Evolutionary conservation across 352 stramenopile genomes (phyloP), one percentile per base, ranked within the genome.

Genomic region (Aphanomyces euteiches): DNA sequence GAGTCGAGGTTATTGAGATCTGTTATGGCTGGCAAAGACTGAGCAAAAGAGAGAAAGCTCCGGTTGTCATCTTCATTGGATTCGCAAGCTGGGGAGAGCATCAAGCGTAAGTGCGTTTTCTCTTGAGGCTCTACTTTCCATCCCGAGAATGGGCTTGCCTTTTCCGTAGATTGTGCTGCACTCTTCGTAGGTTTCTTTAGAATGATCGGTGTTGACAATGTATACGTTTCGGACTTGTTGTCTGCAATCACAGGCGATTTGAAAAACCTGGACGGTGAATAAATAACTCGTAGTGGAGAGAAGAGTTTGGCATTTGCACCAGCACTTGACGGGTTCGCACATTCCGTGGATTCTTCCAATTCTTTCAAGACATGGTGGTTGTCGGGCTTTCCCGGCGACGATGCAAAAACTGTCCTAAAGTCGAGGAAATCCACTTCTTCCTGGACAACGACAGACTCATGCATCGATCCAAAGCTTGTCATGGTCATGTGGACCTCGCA

Each of bases 31-130:
- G 87, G 91, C 0, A 95, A 77, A 36, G 83, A 83, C 57, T 89
- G 89, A 0, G 78, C 83, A 64, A 93, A 92, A 28, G 85, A 90
- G 65, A 92, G 92, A 66, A 93, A 89, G 69, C 90, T 86, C 41
- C 88, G 80, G 47, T 93, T 84, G 58, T 77, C 77, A 70, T 76
- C 48, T 69, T 78, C 5, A 74, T 72, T 21, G 50, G 50, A 17
- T 17, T 58, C 50, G 3, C 50, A 7, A 58, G 17, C 78, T 75
- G 83, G 1, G 71, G 77, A 66, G 76, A 85, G 45, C 79, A 80
- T 41, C 81, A 74, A 57, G 80, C 77, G 39, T 12, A 45, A 53
- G n/a, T 41, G 37, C 36, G 34, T 3, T 17, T 66, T 40, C 57
- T 64, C 28, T 34, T 38, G 5, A 17, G 74, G 50, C 7, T 76